phyloP scores from a whole-genome alignment of 176 grass and related monocot species.

The Themeda triandra region DNA sequence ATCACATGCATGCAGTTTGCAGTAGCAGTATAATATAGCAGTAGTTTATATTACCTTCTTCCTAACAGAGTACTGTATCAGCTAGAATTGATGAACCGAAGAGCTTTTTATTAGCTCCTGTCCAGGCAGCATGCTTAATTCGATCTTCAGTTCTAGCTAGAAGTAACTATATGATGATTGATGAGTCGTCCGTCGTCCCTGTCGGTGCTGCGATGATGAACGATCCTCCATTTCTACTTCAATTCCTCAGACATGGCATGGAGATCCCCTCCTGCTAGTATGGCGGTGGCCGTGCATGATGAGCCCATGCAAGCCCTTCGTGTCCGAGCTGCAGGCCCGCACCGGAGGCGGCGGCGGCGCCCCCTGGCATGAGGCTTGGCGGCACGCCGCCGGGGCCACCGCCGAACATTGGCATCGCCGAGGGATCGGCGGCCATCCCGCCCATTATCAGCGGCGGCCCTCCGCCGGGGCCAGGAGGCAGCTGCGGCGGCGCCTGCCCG shows the following conservation, averaged over 20 bases:
- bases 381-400: conserved; percentile 35
- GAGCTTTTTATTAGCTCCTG: neutral
- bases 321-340: conserved; percentile 37
- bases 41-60: neutral
- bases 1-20: neutral
- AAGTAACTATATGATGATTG: neutral
- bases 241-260: neutral
- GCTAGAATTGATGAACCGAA: neutral
- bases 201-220: neutral
- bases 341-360: neutral
- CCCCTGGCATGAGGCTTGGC: conserved; percentile 30
- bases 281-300: conserved; percentile 58
- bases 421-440: conserved; percentile 46
- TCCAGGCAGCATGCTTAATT: neutral
- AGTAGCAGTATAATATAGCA: neutral
- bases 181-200: neutral
- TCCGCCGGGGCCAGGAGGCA: conserved; percentile 15
- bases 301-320: conserved; percentile 59
- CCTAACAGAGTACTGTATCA: neutral
- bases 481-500: neutral
- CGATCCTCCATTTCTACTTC: neutral
- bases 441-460: conserved; percentile 28
- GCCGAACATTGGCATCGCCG: conserved; percentile 55
- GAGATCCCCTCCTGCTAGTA: neutral
- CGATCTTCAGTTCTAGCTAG: neutral